These are phyloP conservation scores for Candida pseudoglaebosa DNA, from an alignment of 805 yeast genomes.

Conservation along the genomic window DNA sequence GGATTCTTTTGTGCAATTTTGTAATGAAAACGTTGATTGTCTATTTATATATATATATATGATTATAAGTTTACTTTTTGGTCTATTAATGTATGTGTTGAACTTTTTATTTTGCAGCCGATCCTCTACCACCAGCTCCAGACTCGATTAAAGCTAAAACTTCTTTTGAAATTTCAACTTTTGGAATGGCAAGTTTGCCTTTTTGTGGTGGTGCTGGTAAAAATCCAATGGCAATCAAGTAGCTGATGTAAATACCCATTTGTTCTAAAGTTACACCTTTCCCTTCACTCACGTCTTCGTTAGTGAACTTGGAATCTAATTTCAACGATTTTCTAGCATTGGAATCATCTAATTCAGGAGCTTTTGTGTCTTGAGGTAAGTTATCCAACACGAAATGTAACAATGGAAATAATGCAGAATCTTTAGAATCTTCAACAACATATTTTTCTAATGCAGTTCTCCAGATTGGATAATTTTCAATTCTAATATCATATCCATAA, in stretches of 20 bases:
- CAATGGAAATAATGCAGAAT: conserved; percentile 87
- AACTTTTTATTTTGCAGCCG: conserved; percentile 50
- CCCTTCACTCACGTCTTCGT: conserved; percentile 64
- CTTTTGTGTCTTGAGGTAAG: conserved; percentile 85
- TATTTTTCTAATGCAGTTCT: conserved; percentile 66
- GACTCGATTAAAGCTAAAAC: conserved; percentile 52
- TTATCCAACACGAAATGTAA: conserved; percentile 92
- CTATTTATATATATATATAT: no score
- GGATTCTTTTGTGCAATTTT: no score
- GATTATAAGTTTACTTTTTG: no score
- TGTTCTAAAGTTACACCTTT: conserved; percentile 66
- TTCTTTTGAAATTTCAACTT: conserved; percentile 49
- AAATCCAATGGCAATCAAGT: conserved; percentile 76
- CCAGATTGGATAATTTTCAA: conserved; percentile 76
- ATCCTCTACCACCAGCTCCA: conserved; percentile 75
- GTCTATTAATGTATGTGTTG: no score
- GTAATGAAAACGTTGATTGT: no score
- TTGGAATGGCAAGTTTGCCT: conserved; percentile 50
- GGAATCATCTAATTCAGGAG: conserved; percentile 89
- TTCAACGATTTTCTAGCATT: conserved; percentile 73
- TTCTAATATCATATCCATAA: conserved; percentile 69
- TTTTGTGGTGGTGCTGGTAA: conserved; percentile 55
- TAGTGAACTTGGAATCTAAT: conserved; percentile 59
- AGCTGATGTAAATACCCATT: conserved; percentile 74
- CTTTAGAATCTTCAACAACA: conserved; percentile 70